These are phyloP conservation scores for Kluyveromyces starmeri DNA, from an alignment of 805 yeast genomes.

Conservation along the genomic window DNA sequence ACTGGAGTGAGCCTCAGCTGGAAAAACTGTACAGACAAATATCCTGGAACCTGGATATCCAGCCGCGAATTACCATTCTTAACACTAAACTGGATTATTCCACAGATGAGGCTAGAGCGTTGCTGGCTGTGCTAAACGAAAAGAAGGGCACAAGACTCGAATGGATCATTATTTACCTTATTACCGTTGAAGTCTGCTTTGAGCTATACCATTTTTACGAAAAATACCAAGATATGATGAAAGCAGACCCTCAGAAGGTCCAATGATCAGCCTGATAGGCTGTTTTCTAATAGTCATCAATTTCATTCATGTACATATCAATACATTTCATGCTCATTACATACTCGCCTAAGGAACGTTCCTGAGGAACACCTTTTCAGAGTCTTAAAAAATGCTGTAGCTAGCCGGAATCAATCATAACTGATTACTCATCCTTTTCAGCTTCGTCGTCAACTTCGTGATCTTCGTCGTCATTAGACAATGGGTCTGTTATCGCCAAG, in stretches of 20 bases:
- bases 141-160: conserved; percentile 69
- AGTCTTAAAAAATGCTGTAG: too few species aligned
- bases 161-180: conserved; percentile 79
- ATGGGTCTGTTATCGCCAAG: conserved; percentile 10
- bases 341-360: too few species aligned
- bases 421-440: background rate
- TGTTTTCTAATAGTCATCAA: background rate
- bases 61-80: conserved; percentile 66
- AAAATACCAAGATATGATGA: conserved; percentile 25
- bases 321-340: too few species aligned
- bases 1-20: conserved; percentile 85
- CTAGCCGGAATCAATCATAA: too few species aligned
- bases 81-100: conserved; percentile 86
- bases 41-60: conserved; percentile 64
- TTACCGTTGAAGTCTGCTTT: conserved; percentile 76
- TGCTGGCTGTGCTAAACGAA: conserved; percentile 67
- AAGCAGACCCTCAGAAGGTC: background rate
- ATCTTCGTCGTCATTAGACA: background rate
- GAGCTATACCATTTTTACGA: conserved; percentile 72
- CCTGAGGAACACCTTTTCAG: too few species aligned
- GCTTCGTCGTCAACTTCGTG: background rate
- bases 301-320: background rate
- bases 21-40: conserved; percentile 68
- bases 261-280: background rate
- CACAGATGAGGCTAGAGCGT: conserved; percentile 75